phyloP scores from a whole-genome alignment of 2,329 filamentous ascomycete genomes.

The Plenodomus tracheiphilus region DNA sequence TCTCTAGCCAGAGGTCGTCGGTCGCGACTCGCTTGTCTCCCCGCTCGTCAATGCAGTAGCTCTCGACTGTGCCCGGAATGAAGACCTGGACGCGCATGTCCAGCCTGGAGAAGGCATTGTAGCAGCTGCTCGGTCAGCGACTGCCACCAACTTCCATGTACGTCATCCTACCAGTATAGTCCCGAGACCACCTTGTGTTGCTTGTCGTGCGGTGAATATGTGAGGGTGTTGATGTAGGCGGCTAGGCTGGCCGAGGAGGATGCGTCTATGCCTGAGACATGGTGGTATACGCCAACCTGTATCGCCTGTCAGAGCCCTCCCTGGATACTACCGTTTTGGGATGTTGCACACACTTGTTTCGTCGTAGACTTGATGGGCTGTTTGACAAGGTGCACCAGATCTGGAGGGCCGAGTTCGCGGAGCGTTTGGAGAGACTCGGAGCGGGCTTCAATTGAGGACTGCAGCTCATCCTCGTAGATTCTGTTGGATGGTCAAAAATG shows the following conservation, averaged over 20 bases:
- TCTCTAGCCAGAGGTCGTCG: slow-evolving; percentile 95
- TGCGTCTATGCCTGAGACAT: slow-evolving; percentile 95
- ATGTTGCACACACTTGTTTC: slow-evolving; percentile 55
- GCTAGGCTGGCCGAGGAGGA: slow-evolving; percentile 96
- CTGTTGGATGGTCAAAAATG: slow-evolving; percentile 51
- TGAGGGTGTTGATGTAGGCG: slow-evolving; percentile 97
- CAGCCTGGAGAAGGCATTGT: slow-evolving; percentile 97
- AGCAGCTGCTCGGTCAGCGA: slow-evolving; percentile 65
- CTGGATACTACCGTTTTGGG: slow-evolving; percentile 3
- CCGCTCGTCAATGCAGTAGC: slow-evolving; percentile 95
- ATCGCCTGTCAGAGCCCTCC: slow-evolving; percentile 10
- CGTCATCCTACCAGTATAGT: slow-evolving; percentile 75
- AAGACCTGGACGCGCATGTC: slow-evolving; percentile 99
- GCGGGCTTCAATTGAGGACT: slow-evolving; percentile 88
- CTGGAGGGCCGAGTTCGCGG: slow-evolving; percentile 91
- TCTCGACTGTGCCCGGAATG: slow-evolving; percentile 94
- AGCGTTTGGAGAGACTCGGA: slow-evolving; percentile 85
- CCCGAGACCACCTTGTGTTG: slow-evolving; percentile 90
- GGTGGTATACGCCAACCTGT: slow-evolving; percentile 91
- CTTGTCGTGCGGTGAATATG: slow-evolving; percentile 83
- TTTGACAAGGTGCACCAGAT: slow-evolving; percentile 93
- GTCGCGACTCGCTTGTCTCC: slow-evolving; percentile 93
- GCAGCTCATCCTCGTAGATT: slow-evolving; percentile 89
- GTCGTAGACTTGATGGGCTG: slow-evolving; percentile 62
- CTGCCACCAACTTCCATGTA: background rate